These are phyloP conservation scores for Fusarium sp. DNA, from an alignment of 2,329 filamentous ascomycete species.

Conservation along the genomic window DNA sequence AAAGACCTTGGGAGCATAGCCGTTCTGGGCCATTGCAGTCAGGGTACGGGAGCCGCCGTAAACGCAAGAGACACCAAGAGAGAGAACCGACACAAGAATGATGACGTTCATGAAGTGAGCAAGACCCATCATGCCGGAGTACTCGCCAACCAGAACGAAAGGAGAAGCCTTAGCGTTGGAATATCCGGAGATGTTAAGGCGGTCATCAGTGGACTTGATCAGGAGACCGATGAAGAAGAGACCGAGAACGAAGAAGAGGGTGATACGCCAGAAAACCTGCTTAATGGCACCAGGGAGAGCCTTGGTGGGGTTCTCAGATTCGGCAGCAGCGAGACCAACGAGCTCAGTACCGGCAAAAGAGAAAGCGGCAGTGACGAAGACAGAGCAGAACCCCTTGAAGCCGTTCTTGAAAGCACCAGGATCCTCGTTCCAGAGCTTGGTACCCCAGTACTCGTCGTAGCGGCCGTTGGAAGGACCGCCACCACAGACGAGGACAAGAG, in stretches of 20 bases:
- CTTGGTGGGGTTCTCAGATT: constrained; percentile 75
- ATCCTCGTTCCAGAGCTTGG: constrained; percentile 51
- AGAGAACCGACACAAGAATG: constrained; percentile 67
- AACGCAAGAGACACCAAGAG: constrained; percentile 67
- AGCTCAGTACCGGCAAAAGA: constrained; percentile 77
- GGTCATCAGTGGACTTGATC: constrained; percentile 57
- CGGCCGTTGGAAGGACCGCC: constrained; percentile 64
- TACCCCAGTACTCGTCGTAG: constrained; percentile 61
- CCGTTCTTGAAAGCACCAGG: constrained; percentile 74
- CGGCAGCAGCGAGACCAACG: constrained; percentile 77
- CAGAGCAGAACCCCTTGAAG: constrained; percentile 77
- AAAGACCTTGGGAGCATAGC: constrained; percentile 67
- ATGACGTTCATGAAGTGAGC: constrained; percentile 68
- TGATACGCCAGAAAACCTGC: constrained; percentile 72
- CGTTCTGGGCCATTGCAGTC: constrained; percentile 66
- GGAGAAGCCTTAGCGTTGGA: constrained; percentile 58
- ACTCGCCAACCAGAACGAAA: constrained; percentile 65
- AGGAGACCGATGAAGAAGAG: constrained; percentile 64
- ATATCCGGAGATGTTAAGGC: constrained; percentile 55
- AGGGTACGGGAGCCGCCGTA: constrained; percentile 69
- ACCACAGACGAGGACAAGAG: constrained; percentile 68
- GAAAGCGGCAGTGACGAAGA: constrained; percentile 80
- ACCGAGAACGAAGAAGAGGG: constrained; percentile 64
- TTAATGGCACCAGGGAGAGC: constrained; percentile 83
- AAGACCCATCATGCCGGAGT: constrained; percentile 63